A percentile compares a stretch with the other conserved stretches of the same genome.
Evolutionary conservation across 1,284 basidiomycete species (phyloP).

Genomic region (Fomitopsis schrenkii): DNA sequence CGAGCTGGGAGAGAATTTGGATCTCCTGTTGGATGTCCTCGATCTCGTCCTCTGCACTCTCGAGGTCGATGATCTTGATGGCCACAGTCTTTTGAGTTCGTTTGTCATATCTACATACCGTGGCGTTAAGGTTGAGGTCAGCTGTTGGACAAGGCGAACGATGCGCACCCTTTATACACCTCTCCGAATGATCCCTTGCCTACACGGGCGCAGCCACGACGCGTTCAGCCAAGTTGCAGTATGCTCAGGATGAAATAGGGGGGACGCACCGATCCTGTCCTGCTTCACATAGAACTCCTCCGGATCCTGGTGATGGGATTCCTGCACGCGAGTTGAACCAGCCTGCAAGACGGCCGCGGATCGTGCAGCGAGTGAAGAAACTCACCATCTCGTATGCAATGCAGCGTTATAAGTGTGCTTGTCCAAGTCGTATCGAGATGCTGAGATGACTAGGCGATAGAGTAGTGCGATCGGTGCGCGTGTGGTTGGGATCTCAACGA

Average conservation of each 20-base stretch:
- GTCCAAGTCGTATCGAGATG: neutral
- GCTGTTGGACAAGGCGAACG: neutral
- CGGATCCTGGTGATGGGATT: constrained; percentile 75
- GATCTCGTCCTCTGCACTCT: constrained; percentile 98
- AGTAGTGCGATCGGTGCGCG: neutral
- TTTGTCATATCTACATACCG: constrained; percentile 73
- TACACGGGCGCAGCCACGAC: constrained; percentile 25
- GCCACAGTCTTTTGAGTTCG: constrained; percentile 91
- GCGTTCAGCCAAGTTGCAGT: neutral
- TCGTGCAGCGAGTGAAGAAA: constrained; percentile 4
- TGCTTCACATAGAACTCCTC: constrained; percentile 96
- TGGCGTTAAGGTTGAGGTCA: neutral
- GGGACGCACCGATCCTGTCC: constrained; percentile 83
- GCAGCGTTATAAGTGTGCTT: neutral
- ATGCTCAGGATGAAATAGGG: neutral
- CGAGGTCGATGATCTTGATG: constrained; percentile 98
- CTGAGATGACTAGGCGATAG: neutral
- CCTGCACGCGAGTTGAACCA: constrained; percentile 36
- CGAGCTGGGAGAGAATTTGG: constrained; percentile 95
- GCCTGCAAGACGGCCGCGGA: neutral
- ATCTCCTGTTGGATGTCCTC: constrained; percentile 99
- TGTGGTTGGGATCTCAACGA: neutral
- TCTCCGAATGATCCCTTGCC: constrained; percentile 97
- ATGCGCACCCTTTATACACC: constrained; percentile 87
- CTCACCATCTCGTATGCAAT: constrained; percentile 6